Evolutionary conservation across 2,329 filamentous ascomycete genomes (phyloP).

Genomic region (Neospermospora avenae): DNA sequence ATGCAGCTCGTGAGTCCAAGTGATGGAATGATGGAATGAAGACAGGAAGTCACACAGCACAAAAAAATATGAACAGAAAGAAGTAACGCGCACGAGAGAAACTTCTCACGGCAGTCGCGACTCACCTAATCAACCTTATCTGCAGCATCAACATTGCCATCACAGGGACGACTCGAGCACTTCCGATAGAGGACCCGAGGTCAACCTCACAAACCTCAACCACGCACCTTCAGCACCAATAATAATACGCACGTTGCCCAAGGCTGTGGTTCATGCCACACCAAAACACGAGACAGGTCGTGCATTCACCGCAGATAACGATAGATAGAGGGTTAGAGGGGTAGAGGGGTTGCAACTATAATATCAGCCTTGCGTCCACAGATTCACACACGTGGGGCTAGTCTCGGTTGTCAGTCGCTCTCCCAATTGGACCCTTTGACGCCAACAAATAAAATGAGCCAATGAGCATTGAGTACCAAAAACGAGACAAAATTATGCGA

Average conservation of each 20-base stretch:
- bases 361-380: conserved; percentile 6
- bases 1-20: too few species aligned
- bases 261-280: conserved; percentile 15
- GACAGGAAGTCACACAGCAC: not conserved
- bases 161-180: conserved; percentile 8
- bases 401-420: not conserved
- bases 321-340: not conserved
- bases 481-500: not conserved
- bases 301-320: not conserved
- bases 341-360: not conserved
- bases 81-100: not conserved
- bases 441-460: not conserved
- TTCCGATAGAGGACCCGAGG: not conserved
- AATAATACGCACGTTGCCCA: conserved; percentile 24
- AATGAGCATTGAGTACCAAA: not conserved
- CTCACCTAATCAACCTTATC: not conserved
- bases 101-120: not conserved
- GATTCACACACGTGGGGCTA: not conserved
- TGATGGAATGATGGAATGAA: not conserved
- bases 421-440: not conserved
- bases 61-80: not conserved
- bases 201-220: not conserved
- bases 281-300: not conserved
- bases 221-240: conserved; percentile 15
- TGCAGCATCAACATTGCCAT: not conserved